Conservation (phyloP, 2,329 filamentous ascomycete genomes). For the Gremmenia infestans region DNA sequence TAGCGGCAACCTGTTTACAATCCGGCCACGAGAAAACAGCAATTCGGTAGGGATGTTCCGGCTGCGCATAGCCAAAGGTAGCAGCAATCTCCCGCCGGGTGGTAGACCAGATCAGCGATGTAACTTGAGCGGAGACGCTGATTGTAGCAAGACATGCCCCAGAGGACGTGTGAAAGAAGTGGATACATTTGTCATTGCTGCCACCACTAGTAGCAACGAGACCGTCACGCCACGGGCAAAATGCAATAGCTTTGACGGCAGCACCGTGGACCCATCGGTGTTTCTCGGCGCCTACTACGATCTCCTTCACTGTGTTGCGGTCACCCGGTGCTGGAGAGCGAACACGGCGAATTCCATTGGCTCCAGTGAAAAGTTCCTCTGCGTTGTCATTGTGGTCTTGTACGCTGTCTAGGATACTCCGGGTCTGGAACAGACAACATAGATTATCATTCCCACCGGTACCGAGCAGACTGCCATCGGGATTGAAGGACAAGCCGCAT, state of each 20-base stretch:
- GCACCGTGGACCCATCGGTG: conserved; percentile 76
- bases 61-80: conserved; percentile 89
- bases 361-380: conserved; percentile 18
- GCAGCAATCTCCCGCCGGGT: conserved; percentile 83
- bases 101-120: conserved; percentile 83
- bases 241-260: conserved; percentile 93
- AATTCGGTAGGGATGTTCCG: conserved; percentile 82
- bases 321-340: conserved; percentile 26
- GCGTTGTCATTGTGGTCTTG: conserved; percentile 6
- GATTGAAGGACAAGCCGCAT: conserved; percentile 87
- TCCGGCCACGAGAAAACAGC: conserved; percentile 94
- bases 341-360: conserved; percentile 29
- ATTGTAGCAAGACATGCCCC: conserved; percentile 85
- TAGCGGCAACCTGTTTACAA: conserved; percentile 77
- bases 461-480: conserved; percentile 70
- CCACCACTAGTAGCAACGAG: conserved; percentile 88
- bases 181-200: conserved; percentile 90
- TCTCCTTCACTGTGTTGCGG: conserved; percentile 37
- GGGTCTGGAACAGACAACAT: conserved; percentile 70
- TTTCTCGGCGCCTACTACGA: conserved; percentile 54
- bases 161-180: conserved; percentile 86
- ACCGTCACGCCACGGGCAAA: conserved; percentile 88
- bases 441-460: conserved; percentile 91
- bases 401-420: conserved; percentile 15
- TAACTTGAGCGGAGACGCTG: conserved; percentile 88